Percentiles rank a stretch among this genome's conserved stretches.
Conservation (phyloP, 2,329 filamentous ascomycete species). For the Alternaria arbusti region DNA sequence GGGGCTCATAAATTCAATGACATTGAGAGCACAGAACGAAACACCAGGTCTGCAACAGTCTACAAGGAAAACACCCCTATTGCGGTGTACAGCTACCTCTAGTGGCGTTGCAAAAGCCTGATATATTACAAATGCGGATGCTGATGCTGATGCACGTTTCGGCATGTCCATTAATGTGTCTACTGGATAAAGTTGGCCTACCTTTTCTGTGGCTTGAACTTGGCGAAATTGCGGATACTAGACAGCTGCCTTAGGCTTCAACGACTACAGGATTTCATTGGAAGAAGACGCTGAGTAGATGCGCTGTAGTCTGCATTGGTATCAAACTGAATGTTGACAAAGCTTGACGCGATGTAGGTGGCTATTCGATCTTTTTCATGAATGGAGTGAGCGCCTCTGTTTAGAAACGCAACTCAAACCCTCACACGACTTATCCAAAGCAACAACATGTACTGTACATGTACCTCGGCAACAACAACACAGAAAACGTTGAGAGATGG, state of each 20-base stretch:
- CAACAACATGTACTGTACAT: neutral
- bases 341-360: neutral
- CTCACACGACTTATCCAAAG: neutral
- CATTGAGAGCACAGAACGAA: neutral
- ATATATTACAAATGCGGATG: neutral
- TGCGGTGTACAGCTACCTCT: neutral
- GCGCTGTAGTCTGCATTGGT: neutral
- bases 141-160: neutral
- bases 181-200: neutral
- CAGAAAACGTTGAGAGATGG: neutral
- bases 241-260: neutral
- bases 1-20: too few species aligned
- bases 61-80: neutral
- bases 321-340: neutral
- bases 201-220: neutral
- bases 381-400: neutral
- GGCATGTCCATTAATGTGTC: neutral
- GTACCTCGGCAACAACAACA: constrained; percentile 3
- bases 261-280: neutral
- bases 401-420: neutral
- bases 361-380: neutral
- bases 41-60: neutral
- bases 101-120: neutral
- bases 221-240: neutral
- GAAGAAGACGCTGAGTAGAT: neutral